Base-by-base conservation (phyloP, 148 eudicot genomes). In the Vaccinium corymbosum region DNA sequence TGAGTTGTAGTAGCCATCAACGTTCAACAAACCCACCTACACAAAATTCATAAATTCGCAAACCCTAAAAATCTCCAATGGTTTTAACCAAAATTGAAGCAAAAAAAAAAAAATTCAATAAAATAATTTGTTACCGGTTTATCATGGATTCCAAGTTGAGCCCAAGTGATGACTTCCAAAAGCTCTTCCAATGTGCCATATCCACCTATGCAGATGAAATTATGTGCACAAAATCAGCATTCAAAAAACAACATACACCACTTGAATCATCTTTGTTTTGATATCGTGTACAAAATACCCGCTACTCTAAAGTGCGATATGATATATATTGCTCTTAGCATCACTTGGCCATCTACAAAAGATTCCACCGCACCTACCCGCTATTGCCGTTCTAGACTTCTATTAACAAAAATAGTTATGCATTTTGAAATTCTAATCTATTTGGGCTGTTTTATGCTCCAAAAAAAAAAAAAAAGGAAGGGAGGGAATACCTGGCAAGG, bases 1-100 rank as follows among this genome's bases (percentile, higher is more conserved):
- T n/a, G 94, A 93, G 88, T 96, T 90, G 91, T 96, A 96, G 79
- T 94, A 96, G 0, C 99, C 99, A 85, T 96, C 97, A 19, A 96
- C 98, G 70, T 96, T 96, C 78, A 96, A 82, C 80, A 96, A 83
- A 13, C 99, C 99, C 19, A 96, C 98, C 98, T 95, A 89, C 79
- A 83, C 50, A 55, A 38, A 35, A 17, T 7, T 7, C n/a, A 46
- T 14, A 59, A 1, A 11, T 68, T 53, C 14, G 0, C 38, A 80
- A 57, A 7, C n/a, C 2, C 13, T 20, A 35, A 42, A 42, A 42
- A 42, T 42, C 46, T 42, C 7, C 46, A 3, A 42, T 42, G 46
- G 6, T 42, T 42, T 42, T 42, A 42, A 42, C 46, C 46, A 42
- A 42, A 42, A 42, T 42, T 3, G 46, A 42, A 42, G 46, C 46